Base-by-base conservation (phyloP, 2,329 filamentous ascomycete species). In the Fusarium nanum region DNA sequence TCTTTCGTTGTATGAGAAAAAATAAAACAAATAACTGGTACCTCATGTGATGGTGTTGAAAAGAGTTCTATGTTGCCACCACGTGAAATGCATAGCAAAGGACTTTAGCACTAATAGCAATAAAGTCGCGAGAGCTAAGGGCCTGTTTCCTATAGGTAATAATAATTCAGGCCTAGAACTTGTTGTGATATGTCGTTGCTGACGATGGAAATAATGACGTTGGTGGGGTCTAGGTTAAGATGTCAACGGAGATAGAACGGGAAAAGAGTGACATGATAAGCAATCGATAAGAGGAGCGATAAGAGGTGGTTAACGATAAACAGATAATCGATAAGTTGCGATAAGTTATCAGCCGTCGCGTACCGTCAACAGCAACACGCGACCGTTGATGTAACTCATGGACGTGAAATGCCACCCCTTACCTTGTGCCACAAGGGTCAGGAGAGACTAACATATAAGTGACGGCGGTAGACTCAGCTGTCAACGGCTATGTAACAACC, bases 401-500 rank as follows among this genome's bases (percentile, higher is more conserved):
- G 34, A 37, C 8, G 5, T 37, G 3, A 3, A 10, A n/a, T 37
- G 16, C 18, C 5, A 6, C 5, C 10, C 34, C 3, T 37, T 6
- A 9, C 1, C 34, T 18, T 4, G 16, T 11, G 6, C 34, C 0
- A 37, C 28, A 30, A 7, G 13, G 13, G 0, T 4, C 28, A 14
- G 2, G 1, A 30, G 6, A 14, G 1, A 30, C 28, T 14, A 37
- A 37, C 8, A 9, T 6, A 3, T 6, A 6, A 37, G 6, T 11
- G 9, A 37, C 16, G 1, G 16, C 18, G 8, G 6, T 5, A 6
- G 16, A 1, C 16, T 6, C 7, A 18, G 1, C 8, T 10, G 8
- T 18, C 32, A 34, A 18, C 5, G 16, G 8, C 2, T 5, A 10
- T 10, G 16, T 18, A 5, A 18, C 2, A 37, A 18, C 16, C 1